These are phyloP conservation scores for Speleostelium caveatum DNA, from an alignment of 78 protist species.

Conservation along the genomic window DNA sequence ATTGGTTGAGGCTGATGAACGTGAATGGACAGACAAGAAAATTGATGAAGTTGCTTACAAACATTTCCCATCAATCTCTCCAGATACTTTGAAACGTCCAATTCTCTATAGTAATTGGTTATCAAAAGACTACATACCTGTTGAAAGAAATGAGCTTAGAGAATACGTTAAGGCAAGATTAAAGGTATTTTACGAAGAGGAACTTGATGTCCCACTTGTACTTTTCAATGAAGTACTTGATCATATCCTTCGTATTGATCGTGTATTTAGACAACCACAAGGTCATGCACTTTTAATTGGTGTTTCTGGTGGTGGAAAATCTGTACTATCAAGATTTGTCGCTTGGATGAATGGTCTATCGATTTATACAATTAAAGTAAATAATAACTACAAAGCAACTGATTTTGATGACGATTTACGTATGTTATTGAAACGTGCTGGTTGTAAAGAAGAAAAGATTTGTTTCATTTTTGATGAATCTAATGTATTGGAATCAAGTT, in stretches of 20 bases:
- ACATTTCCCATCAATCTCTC: constrained; percentile 84
- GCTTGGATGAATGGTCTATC: constrained; percentile 93
- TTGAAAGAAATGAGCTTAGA: constrained; percentile 88
- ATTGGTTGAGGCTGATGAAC: constrained; percentile 89
- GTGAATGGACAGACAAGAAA: constrained; percentile 90
- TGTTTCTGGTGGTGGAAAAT: constrained; percentile 96
- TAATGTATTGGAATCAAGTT: constrained; percentile 94
- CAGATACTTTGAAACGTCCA: constrained; percentile 90
- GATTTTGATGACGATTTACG: constrained; percentile 98
- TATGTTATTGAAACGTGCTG: constrained; percentile 93
- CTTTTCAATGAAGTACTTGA: constrained; percentile 97
- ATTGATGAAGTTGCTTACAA: constrained; percentile 79
- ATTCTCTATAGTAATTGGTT: constrained; percentile 95
- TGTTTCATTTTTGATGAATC: constrained; percentile 98
- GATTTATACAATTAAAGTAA: constrained; percentile 88
- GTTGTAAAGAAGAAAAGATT: constrained; percentile 94
- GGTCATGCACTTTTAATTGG: constrained; percentile 97
- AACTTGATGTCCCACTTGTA: constrained; percentile 94
- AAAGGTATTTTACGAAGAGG: constrained; percentile 95
- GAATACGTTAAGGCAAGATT: constrained; percentile 89
- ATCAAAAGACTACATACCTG: constrained; percentile 85
- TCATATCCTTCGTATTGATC: constrained; percentile 94
- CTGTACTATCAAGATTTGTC: constrained; percentile 92
- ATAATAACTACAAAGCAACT: constrained; percentile 85
- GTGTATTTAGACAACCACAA: constrained; percentile 96